These are phyloP conservation scores for Amanita rubescens DNA, from an alignment of 768 basidiomycete genomes.

Conservation along the genomic window DNA sequence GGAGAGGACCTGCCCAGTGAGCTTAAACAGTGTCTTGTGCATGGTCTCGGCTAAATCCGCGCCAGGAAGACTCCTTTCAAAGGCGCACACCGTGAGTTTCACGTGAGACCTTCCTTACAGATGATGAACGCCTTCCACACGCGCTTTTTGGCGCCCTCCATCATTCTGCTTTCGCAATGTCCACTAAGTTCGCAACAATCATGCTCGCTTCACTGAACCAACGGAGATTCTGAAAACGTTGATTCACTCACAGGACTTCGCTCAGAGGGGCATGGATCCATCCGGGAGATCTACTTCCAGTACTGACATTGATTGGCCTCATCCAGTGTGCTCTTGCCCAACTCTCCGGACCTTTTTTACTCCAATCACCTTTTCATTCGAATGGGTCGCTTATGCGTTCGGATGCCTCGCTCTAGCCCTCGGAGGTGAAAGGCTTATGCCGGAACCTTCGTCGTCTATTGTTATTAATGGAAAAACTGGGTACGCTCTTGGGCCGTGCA, in stretches of 20 bases:
- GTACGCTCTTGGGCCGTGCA: neutral
- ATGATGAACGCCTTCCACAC: no score
- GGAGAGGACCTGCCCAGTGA: no score
- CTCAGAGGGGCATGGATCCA: constrained; percentile 14
- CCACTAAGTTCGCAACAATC: neutral
- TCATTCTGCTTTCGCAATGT: neutral
- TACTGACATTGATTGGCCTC: constrained; percentile 25
- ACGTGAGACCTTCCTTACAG: no score
- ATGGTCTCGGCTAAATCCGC: no score
- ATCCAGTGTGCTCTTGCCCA: constrained; percentile 24
- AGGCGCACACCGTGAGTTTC: no score
- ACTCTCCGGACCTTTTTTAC: constrained; percentile 13
- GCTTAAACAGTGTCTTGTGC: no score
- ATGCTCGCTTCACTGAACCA: neutral
- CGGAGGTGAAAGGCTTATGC: constrained; percentile 20
- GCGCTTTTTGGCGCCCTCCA: neutral
- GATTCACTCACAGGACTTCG: neutral
- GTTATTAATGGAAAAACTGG: constrained; percentile 16
- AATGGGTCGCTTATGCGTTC: constrained; percentile 26
- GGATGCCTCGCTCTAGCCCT: constrained; percentile 14
- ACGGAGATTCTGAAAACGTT: neutral
- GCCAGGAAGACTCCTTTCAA: no score
- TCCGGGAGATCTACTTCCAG: constrained; percentile 19
- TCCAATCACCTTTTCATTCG: constrained; percentile 26
- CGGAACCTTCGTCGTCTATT: constrained; percentile 13